Conservation (phyloP, 2,329 filamentous ascomycete genomes). For the Blastomyces gilchristii region DNA sequence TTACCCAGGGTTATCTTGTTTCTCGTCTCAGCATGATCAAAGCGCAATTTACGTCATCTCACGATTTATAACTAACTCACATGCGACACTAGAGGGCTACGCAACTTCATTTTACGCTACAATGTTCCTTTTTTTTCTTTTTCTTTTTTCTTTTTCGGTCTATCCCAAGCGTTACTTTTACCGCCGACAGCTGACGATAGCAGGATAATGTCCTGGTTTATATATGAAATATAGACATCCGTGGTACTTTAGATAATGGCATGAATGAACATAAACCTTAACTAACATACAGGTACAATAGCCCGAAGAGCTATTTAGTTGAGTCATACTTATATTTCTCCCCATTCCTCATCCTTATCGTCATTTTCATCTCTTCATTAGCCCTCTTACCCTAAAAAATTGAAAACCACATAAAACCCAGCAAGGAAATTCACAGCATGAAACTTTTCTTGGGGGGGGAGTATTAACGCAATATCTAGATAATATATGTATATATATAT, state of each 20-base stretch:
- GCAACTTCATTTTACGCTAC: background rate
- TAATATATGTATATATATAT: background rate
- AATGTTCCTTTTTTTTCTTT: background rate
- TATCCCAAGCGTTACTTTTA: background rate
- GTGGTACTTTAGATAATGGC: background rate
- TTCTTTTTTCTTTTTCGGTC: too few relatives aligned
- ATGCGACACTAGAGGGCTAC: background rate
- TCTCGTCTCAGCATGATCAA: background rate
- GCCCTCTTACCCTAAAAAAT: background rate
- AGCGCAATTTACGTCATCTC: background rate
- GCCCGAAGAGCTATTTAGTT: background rate
- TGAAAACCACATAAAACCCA: background rate
- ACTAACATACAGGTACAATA: background rate
- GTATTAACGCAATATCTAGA: background rate
- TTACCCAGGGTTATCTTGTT: too few relatives aligned
- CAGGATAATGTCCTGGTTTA: background rate
- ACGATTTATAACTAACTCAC: too few relatives aligned
- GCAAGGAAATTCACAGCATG: background rate
- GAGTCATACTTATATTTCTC: background rate
- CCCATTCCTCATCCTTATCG: background rate
- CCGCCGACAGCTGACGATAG: background rate
- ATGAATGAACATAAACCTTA: background rate
- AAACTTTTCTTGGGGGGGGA: too few relatives aligned
- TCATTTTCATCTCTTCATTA: background rate
- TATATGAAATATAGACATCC: background rate